Evolutionary conservation across 495 filamentous ascomycete species (phyloP).

Genomic region (Penicillium lividum): DNA sequence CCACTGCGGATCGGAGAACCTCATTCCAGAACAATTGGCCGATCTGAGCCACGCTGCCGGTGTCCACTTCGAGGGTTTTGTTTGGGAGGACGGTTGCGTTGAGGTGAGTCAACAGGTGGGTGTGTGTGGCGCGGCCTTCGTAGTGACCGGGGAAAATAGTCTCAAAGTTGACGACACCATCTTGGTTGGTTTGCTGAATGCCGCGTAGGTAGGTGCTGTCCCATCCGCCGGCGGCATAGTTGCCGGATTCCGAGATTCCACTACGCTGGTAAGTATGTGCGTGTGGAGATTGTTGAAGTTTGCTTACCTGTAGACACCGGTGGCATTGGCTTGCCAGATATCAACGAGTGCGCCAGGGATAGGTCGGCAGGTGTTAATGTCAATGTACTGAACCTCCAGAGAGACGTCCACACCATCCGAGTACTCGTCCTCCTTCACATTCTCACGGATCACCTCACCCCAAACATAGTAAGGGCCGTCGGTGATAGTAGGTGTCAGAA

Average conservation of each 20-base stretch:
- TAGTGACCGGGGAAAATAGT: conserved; percentile 65
- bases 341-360: conserved; percentile 36
- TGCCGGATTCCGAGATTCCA: conserved; percentile 36
- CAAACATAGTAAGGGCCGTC: conserved; percentile 58
- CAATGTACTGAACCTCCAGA: conserved; percentile 52
- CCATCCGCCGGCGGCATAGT: conserved; percentile 36
- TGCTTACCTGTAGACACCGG: conserved; percentile 52
- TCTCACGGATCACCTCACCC: conserved; percentile 47
- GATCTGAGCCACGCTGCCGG: conserved; percentile 38
- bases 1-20: conserved; percentile 54
- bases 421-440: conserved; percentile 44
- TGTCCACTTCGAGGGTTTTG: conserved; percentile 48
- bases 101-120: conserved; percentile 54
- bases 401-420: conserved; percentile 46
- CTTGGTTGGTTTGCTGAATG: conserved; percentile 51
- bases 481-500: conserved; percentile 54
- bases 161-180: conserved; percentile 58
- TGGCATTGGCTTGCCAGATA: conserved; percentile 49
- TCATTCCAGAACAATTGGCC: conserved; percentile 66
- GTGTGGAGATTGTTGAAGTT: neutral
- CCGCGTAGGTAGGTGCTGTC: conserved; percentile 56
- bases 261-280: conserved; percentile 15
- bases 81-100: conserved; percentile 49
- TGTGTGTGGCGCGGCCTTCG: conserved; percentile 58
- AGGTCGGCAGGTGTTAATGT: conserved; percentile 40